Conservation (phyloP, 306 rosid species). For the Malus sylvestris region DNA sequence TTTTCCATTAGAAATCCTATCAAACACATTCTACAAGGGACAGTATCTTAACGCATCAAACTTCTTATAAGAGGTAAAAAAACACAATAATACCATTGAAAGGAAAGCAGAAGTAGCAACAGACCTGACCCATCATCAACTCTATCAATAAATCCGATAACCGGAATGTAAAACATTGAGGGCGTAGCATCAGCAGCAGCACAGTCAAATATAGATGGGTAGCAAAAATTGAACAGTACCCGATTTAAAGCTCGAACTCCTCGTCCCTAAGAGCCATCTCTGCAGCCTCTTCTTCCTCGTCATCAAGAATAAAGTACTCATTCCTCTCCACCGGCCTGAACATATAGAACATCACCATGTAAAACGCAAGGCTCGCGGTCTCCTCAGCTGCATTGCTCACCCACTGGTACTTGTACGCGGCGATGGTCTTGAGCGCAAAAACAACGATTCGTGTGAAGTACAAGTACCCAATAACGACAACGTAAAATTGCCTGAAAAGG, state of each 20-base stretch:
- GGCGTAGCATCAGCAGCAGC: neutral
- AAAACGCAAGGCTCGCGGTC: conserved; percentile 64
- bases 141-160: conserved; percentile 5
- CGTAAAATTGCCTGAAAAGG: conserved; percentile 82
- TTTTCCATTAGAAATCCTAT: conserved; percentile 10
- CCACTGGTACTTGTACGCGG: conserved; percentile 93
- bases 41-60: conserved; percentile 22
- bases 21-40: conserved; percentile 21
- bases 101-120: conserved; percentile 14
- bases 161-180: conserved; percentile 8
- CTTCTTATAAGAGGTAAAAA: conserved; percentile 21
- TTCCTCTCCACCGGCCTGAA: conserved; percentile 87
- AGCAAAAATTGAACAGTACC: neutral
- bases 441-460: conserved; percentile 79
- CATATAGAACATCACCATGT: conserved; percentile 80
- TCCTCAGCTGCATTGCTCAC: conserved; percentile 91
- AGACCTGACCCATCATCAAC: conserved; percentile 32
- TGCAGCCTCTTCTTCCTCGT: conserved; percentile 91
- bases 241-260: conserved; percentile 70
- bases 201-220: conserved; percentile 6
- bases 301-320: conserved; percentile 81
- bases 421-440: conserved; percentile 79
- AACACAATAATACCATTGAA: neutral
- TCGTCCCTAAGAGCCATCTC: conserved; percentile 80
- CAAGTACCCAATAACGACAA: conserved; percentile 82